Conservation (phyloP, 1,139 yeast genomes). For the Scheffersomyces parashehatae region DNA sequence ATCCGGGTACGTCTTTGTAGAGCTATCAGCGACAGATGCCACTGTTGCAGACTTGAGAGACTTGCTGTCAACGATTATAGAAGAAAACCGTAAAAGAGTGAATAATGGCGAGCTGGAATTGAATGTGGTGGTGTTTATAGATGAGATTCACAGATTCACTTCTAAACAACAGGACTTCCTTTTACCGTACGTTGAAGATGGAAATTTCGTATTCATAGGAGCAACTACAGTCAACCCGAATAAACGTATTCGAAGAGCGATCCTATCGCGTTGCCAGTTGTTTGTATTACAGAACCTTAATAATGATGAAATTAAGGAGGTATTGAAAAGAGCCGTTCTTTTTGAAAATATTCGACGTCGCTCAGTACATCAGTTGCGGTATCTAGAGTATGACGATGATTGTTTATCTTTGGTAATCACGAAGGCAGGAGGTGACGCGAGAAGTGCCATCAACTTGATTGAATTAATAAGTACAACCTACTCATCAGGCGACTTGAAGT, state of each 20-base stretch:
- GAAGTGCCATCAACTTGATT: constrained; percentile 33
- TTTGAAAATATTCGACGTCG: constrained; percentile 31
- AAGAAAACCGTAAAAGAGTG: constrained; percentile 25
- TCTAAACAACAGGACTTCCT: constrained; percentile 46
- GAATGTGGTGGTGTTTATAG: constrained; percentile 41
- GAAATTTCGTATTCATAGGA: constrained; percentile 43
- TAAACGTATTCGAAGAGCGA: constrained; percentile 35
- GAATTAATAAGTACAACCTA: constrained; percentile 27
- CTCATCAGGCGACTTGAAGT: not conserved
- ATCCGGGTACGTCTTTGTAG: constrained; percentile 37
- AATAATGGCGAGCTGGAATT: constrained; percentile 13
- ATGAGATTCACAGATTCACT: constrained; percentile 44
- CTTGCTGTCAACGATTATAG: constrained; percentile 22
- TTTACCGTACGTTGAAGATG: constrained; percentile 41
- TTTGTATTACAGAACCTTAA: constrained; percentile 27
- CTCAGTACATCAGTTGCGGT: constrained; percentile 6
- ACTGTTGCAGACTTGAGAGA: constrained; percentile 31
- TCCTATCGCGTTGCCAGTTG: constrained; percentile 42
- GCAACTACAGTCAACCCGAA: constrained; percentile 43
- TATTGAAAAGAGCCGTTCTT: constrained; percentile 26
- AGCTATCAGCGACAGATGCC: constrained; percentile 43
- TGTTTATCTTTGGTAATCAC: constrained; percentile 18
- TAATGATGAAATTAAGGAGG: constrained; percentile 18
- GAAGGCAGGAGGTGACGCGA: constrained; percentile 32
- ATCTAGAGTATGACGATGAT: constrained; percentile 13